phyloP scores from a whole-genome alignment of 495 filamentous ascomycete species.

The Podospora anserina region DNA sequence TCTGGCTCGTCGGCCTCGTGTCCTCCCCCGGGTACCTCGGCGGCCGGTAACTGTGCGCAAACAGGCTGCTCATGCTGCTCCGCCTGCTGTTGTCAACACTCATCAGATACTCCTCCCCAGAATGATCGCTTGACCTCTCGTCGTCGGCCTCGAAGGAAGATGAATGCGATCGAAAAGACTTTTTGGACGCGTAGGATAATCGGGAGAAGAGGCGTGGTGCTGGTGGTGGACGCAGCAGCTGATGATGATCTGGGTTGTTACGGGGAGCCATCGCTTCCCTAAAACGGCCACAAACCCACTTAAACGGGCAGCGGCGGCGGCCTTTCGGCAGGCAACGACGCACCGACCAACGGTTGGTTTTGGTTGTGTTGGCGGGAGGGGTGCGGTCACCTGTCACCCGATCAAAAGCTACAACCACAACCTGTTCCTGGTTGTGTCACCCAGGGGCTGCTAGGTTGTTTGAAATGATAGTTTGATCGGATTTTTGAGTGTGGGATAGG shows the following conservation, averaged over 20 bases:
- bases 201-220: constrained; percentile 44
- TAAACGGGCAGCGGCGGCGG: too few species aligned
- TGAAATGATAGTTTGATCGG: not conserved
- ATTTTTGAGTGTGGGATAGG: not conserved
- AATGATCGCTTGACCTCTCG: constrained; percentile 47
- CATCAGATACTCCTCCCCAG: constrained; percentile 25
- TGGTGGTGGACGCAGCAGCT: constrained; percentile 37
- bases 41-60: constrained; percentile 10
- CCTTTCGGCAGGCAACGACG: not conserved
- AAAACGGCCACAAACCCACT: not conserved
- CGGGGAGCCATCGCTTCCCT: constrained; percentile 32
- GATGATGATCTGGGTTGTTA: constrained; percentile 32
- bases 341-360: constrained; percentile 4
- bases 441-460: not conserved
- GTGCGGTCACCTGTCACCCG: constrained; percentile 5
- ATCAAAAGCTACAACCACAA: not conserved
- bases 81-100: constrained; percentile 20
- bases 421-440: constrained; percentile 5
- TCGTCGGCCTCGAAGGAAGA: constrained; percentile 62
- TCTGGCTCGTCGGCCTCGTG: constrained; percentile 76
- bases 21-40: constrained; percentile 74
- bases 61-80: constrained; percentile 17
- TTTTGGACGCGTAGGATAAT: constrained; percentile 43
- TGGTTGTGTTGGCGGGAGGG: not conserved
- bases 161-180: constrained; percentile 43